Conservation (phyloP, 1,284 basidiomycete genomes). For the Macrocystidia cucumis region DNA sequence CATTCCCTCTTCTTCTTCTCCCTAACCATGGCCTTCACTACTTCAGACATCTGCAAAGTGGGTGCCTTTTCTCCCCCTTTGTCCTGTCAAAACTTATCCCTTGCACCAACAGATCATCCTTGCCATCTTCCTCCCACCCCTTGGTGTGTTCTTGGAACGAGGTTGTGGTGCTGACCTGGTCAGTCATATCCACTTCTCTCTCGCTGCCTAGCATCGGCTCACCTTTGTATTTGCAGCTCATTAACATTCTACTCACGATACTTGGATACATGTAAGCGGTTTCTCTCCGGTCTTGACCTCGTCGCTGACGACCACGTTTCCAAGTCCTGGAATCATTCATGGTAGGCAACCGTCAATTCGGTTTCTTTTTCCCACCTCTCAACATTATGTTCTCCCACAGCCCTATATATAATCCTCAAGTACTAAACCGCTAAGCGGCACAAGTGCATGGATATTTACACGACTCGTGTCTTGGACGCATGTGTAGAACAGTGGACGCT, state of each 20-base stretch:
- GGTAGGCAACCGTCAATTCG: constrained; percentile 27
- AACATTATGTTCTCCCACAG: constrained; percentile 23
- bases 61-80: constrained; percentile 9
- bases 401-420: constrained; percentile 69
- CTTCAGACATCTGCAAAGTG: constrained; percentile 71
- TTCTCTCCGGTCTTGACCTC: constrained; percentile 2
- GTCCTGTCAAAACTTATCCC: no score
- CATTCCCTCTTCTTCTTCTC: constrained; percentile 12
- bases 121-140: constrained; percentile 69
- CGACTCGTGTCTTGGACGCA: no score
- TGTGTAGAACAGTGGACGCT: no score
- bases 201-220: constrained; percentile 3
- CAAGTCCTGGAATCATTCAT: constrained; percentile 70
- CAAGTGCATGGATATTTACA: no score
- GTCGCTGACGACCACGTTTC: constrained; percentile 9
- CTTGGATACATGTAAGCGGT: constrained; percentile 61
- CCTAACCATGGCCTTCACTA: constrained; percentile 67
- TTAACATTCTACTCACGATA: constrained; percentile 65
- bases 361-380: constrained; percentile 2
- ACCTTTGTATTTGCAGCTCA: constrained; percentile 32
- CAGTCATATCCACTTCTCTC: constrained; percentile 10
- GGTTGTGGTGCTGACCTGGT: constrained; percentile 69
- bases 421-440: constrained; percentile 22
- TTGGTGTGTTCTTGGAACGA: constrained; percentile 75
- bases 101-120: constrained; percentile 33